phyloP scores from a whole-genome alignment of 768 basidiomycete genomes.

The Epithele typhae region DNA sequence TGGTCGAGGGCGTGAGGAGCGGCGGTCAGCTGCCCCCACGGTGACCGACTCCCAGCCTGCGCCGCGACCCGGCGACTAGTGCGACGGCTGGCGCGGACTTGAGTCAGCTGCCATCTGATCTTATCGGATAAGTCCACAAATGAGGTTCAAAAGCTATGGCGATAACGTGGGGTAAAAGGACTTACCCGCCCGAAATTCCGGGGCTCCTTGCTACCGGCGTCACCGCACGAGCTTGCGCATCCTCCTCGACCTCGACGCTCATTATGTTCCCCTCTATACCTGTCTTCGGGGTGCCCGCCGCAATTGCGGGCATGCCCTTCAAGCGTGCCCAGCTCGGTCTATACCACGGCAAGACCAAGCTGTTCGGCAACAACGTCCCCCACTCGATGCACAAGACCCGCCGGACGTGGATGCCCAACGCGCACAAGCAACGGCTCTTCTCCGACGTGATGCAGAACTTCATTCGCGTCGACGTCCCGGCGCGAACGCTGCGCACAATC shows the following conservation, averaged over 20 bases:
- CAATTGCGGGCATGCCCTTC: conserved; percentile 57
- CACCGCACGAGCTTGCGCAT: not conserved
- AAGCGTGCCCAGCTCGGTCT: conserved; percentile 79
- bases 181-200: not conserved
- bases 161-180: too few relatives aligned
- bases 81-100: too few relatives aligned
- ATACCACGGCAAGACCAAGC: conserved; percentile 77
- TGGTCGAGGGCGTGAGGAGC: not conserved
- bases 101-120: too few relatives aligned
- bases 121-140: too few relatives aligned
- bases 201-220: not conserved
- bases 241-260: conserved; percentile 2
- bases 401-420: conserved; percentile 84
- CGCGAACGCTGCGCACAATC: conserved; percentile 74
- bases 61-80: too few relatives aligned
- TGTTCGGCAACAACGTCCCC: conserved; percentile 85
- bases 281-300: conserved; percentile 20
- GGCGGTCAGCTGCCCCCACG: not conserved
- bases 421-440: conserved; percentile 69
- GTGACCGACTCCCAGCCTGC: too few relatives aligned
- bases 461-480: conserved; percentile 67
- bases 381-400: conserved; percentile 87
- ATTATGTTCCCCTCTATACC: conserved; percentile 33
- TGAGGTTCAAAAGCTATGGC: too few relatives aligned
- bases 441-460: conserved; percentile 59